These are phyloP conservation scores for Cutaneotrichosporon mucoides DNA, from an alignment of 1,284 basidiomycete genomes.

Conservation along the genomic window DNA sequence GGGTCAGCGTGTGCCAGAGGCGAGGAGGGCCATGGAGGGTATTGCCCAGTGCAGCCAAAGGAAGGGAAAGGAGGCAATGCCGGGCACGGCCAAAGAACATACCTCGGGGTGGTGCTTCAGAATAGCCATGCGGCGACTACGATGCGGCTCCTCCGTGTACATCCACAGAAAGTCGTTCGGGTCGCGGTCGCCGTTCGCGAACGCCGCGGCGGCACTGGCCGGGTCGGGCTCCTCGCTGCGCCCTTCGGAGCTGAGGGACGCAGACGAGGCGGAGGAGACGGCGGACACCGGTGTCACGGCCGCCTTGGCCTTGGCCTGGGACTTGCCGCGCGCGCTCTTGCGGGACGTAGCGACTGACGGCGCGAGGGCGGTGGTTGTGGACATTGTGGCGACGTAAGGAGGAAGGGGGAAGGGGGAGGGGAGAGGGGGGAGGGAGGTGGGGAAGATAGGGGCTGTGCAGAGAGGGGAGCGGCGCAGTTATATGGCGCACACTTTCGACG, in stretches of 20 bases:
- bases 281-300: background rate
- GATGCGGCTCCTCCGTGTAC: slow-evolving; percentile 96
- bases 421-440: too few relatives aligned
- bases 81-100: slow-evolving; percentile 12
- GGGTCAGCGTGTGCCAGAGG: slow-evolving; percentile 2
- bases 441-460: too few relatives aligned
- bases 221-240: slow-evolving; percentile 4
- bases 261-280: slow-evolving; percentile 5
- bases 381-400: too few relatives aligned
- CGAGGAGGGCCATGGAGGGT: too few relatives aligned
- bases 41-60: too few relatives aligned
- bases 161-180: slow-evolving; percentile 80
- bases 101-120: slow-evolving; percentile 93
- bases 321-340: background rate
- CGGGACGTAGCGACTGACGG: too few relatives aligned
- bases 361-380: too few relatives aligned
- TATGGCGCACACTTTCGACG: too few relatives aligned
- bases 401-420: too few relatives aligned
- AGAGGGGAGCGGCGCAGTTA: too few relatives aligned
- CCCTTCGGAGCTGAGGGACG: background rate
- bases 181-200: slow-evolving; percentile 12
- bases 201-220: slow-evolving; percentile 3
- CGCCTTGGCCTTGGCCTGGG: background rate
- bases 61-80: background rate
- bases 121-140: slow-evolving; percentile 78